Evolutionary conservation across 2,329 filamentous ascomycete species (phyloP).

Genomic region (Elsinoe arachidis): DNA sequence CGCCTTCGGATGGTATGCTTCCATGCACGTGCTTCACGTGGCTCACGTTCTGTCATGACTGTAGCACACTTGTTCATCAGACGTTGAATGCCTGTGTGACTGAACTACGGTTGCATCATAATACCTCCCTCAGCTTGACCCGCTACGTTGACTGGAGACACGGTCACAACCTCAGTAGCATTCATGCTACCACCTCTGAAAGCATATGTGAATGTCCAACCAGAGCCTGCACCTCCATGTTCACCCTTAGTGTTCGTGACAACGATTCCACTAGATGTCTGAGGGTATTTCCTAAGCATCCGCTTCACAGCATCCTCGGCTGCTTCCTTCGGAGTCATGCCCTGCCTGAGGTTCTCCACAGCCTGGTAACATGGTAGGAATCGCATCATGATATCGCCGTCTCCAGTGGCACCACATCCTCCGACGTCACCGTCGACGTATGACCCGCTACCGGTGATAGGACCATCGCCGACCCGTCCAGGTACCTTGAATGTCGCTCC

Average conservation of each 20-base stretch:
- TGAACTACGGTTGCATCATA: slow-evolving; percentile 4
- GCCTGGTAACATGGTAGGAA: slow-evolving; percentile 7
- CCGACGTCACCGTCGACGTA: slow-evolving; percentile 7
- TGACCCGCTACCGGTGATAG: slow-evolving; percentile 4
- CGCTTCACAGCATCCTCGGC: slow-evolving; percentile 2
- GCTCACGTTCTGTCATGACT: background rate
- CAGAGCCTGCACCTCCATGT: background rate
- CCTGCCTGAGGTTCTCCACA: slow-evolving; percentile 7
- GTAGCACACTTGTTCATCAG: no score
- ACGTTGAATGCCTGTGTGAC: no score
- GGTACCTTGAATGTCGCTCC: slow-evolving; percentile 5
- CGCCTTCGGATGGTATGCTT: background rate
- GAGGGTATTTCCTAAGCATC: slow-evolving; percentile 3
- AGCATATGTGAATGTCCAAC: slow-evolving; percentile 6
- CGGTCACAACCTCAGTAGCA: background rate
- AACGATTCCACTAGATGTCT: slow-evolving; percentile 6
- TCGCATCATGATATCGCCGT: slow-evolving; percentile 9
- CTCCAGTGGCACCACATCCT: slow-evolving; percentile 4
- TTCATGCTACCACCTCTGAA: slow-evolving; percentile 8
- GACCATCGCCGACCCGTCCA: background rate
- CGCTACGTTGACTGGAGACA: background rate
- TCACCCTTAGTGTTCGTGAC: slow-evolving; percentile 3
- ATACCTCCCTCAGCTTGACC: background rate
- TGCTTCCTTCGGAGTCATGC: slow-evolving; percentile 1
- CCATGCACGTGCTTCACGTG: background rate